These are phyloP conservation scores for Trapa incisa DNA, from an alignment of 345 rosid species.

Conservation along the genomic window DNA sequence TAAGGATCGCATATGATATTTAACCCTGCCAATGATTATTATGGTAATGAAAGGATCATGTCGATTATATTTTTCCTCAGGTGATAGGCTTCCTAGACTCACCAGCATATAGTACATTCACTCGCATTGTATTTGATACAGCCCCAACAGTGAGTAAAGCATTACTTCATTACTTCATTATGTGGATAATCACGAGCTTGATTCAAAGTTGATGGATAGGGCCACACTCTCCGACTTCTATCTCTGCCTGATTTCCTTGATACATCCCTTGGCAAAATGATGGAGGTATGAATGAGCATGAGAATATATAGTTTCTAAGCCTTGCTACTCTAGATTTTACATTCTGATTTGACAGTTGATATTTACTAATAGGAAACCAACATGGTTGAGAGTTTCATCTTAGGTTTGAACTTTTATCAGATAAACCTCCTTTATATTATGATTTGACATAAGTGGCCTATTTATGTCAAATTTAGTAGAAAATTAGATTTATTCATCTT, in stretches of 20 bases:
- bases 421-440: too few species aligned
- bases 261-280: conserved; percentile 60
- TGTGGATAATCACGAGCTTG: not conserved
- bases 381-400: not conserved
- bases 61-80: conserved; percentile 22
- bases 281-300: conserved; percentile 36
- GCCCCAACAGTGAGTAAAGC: conserved; percentile 61
- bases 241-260: conserved; percentile 80
- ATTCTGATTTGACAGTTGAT: not conserved
- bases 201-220: conserved; percentile 25
- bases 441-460: too few species aligned
- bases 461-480: not conserved
- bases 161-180: not conserved
- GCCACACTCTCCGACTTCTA: conserved; percentile 73
- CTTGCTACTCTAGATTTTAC: not conserved
- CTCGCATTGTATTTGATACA: conserved; percentile 62
- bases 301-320: not conserved
- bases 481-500: not conserved
- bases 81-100: conserved; percentile 64
- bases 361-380: not conserved
- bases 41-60: not conserved
- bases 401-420: not conserved
- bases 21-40: not conserved
- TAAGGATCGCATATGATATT: not conserved
- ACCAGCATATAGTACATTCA: conserved; percentile 47